phyloP scores from a whole-genome alignment of 768 basidiomycete species.

The Russula abietina region DNA sequence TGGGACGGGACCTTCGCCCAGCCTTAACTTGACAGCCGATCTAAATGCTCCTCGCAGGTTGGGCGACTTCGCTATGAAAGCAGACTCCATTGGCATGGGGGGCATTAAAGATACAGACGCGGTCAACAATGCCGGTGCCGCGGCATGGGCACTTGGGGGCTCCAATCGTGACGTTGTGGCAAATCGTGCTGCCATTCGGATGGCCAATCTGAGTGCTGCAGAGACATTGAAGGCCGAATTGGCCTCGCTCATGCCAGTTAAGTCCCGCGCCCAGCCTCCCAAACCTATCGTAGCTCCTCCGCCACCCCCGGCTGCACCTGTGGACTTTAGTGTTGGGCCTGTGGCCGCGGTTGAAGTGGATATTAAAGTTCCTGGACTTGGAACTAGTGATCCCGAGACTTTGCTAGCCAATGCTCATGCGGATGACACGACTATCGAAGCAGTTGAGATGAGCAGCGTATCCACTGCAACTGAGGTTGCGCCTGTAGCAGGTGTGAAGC shows the following conservation, averaged over 20 bases:
- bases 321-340: constrained; percentile 26
- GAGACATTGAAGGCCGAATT: constrained; percentile 90
- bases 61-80: constrained; percentile 66
- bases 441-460: constrained; percentile 7
- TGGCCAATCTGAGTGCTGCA: constrained; percentile 96
- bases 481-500: constrained; percentile 37
- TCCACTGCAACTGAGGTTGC: constrained; percentile 24
- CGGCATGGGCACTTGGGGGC: constrained; percentile 69
- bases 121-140: constrained; percentile 49
- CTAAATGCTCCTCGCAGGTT: constrained; percentile 36
- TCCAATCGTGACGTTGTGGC: constrained; percentile 89
- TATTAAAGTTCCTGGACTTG: constrained; percentile 37
- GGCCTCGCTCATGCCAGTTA: constrained; percentile 45
- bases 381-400: constrained; percentile 23
- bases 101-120: constrained; percentile 56
- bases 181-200: constrained; percentile 82
- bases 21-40: constrained; percentile 43
- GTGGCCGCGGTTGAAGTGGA: constrained; percentile 22
- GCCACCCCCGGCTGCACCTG: constrained; percentile 17
- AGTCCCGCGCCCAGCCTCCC: constrained; percentile 28
- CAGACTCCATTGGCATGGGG: constrained; percentile 73
- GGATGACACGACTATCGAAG: constrained; percentile 12
- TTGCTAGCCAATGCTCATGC: neutral
- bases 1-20: constrained; percentile 42
- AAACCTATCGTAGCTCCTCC: constrained; percentile 25